Conservation (phyloP, 352 stramenopile genomes). For the Globisporangium middletonii region DNA sequence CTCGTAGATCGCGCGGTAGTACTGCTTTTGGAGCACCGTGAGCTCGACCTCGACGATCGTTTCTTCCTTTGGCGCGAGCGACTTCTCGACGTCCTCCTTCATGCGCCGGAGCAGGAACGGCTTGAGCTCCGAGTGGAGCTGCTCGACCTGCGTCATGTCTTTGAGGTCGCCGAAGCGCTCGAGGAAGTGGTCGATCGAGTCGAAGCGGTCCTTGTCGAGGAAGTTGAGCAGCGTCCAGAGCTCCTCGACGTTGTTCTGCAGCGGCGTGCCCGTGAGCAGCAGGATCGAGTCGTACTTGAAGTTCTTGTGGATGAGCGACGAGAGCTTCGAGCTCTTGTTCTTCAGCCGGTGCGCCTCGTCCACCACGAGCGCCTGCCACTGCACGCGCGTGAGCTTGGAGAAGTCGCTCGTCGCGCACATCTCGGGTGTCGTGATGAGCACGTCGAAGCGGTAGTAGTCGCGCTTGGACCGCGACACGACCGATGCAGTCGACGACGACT, state of each 20-base stretch:
- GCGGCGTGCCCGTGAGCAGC: constrained; percentile 87
- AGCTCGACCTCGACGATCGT: constrained; percentile 90
- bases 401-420: constrained; percentile 94
- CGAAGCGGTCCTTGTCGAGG: constrained; percentile 92
- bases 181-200: constrained; percentile 91
- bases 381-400: constrained; percentile 88
- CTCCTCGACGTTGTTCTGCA: constrained; percentile 90
- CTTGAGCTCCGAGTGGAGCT: constrained; percentile 82
- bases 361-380: constrained; percentile 96
- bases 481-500: neutral
- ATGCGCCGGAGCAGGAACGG: constrained; percentile 82
- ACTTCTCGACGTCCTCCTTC: constrained; percentile 90
- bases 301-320: constrained; percentile 69
- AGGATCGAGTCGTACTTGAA: constrained; percentile 82
- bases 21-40: constrained; percentile 88
- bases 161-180: constrained; percentile 93
- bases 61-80: constrained; percentile 84
- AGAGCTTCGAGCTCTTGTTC: constrained; percentile 97
- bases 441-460: constrained; percentile 93
- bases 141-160: constrained; percentile 80
- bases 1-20: constrained; percentile 91
- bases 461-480: constrained; percentile 28
- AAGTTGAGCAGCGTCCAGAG: constrained; percentile 99
- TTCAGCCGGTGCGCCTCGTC: constrained; percentile 99
- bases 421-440: constrained; percentile 99